Percentiles rank a stretch among this genome's conserved stretches.
Conservation (phyloP, 495 filamentous ascomycete species). For the Xylaria flabelliformis region DNA sequence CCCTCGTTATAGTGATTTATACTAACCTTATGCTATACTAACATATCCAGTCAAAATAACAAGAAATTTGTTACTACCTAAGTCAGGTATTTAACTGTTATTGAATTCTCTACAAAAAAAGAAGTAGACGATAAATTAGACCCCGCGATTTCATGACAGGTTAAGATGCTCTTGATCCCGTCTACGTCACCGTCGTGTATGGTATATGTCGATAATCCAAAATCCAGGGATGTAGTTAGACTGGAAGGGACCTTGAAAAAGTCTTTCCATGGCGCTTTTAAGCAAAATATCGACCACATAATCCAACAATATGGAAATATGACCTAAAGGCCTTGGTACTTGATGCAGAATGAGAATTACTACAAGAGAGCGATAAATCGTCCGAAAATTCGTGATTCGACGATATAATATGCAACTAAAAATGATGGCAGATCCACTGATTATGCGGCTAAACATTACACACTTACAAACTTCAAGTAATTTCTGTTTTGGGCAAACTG, state of each 20-base stretch:
- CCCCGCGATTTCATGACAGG: background rate
- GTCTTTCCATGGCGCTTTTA: background rate
- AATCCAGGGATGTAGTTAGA: background rate
- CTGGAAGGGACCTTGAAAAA: background rate
- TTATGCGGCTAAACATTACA: conserved; percentile 19
- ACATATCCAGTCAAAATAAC: background rate
- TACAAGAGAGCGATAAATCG: background rate
- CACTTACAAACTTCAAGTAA: background rate
- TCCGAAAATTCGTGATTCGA: background rate
- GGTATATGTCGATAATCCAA: background rate
- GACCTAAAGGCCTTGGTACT: background rate
- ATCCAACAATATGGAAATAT: background rate
- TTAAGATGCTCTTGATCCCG: background rate
- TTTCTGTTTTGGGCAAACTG: background rate
- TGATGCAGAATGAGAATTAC: background rate
- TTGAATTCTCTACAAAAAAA: background rate
- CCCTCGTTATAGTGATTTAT: conserved; percentile 2
- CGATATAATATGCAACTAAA: background rate
- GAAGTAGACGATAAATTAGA: background rate
- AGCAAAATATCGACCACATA: background rate
- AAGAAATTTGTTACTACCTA: background rate
- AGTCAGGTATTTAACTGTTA: background rate
- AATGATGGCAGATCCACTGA: background rate
- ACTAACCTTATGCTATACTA: background rate
- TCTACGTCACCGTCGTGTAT: background rate